Evolutionary conservation across 192 early-diverging fungal species (phyloP), one percentile per base, ranked within the genome.

Genomic region (Coemansia brasiliensis): DNA sequence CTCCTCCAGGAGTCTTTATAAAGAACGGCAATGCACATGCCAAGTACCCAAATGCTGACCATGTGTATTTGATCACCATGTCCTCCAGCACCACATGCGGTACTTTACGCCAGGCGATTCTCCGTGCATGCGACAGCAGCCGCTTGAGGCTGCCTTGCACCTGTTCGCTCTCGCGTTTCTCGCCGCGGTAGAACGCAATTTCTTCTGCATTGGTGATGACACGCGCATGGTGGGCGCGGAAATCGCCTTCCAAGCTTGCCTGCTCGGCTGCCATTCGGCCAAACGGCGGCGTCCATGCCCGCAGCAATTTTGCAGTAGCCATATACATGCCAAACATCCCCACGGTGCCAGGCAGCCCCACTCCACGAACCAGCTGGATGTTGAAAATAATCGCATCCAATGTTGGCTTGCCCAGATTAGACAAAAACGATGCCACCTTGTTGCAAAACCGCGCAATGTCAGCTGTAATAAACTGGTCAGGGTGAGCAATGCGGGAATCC

Each of bases 171-270:
- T 98, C 96, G 27, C 89, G 83, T 22, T 86, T 57, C 26, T 89
- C 88, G 27, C 96, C 96, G 39, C 83, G 74, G 71, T 92, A 96
- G 24, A 98, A 83, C 0, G 96, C 96, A 66, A 98, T 88, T 62
- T 98, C 96, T 65, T 97, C 96, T 10, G 95, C 94, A 60, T 97
- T 95, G 55, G 93, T 91, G 40, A 98, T 94, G 13, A 99, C 72
- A 3, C 97, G 86, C 20, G 92, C 90, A 69, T 99, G 95, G 45
- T 90, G 87, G 62, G 88, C 94, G 20, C 97, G 90, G 85, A 97
- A 93, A 56, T 96, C 94, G 49, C 95, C 97, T 73, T 92, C 91
- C 20, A 99, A 80, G 26, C 81, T 85, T 52, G 93, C 92, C 61
- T 96, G 92, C 35, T 88, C 83, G 3, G 94, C 95, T 0, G 90